Evolutionary conservation across 2,329 filamentous ascomycete species (phyloP), one percentile per base, ranked within the genome.

Genomic region (Sphaerostilbella broomeana): DNA sequence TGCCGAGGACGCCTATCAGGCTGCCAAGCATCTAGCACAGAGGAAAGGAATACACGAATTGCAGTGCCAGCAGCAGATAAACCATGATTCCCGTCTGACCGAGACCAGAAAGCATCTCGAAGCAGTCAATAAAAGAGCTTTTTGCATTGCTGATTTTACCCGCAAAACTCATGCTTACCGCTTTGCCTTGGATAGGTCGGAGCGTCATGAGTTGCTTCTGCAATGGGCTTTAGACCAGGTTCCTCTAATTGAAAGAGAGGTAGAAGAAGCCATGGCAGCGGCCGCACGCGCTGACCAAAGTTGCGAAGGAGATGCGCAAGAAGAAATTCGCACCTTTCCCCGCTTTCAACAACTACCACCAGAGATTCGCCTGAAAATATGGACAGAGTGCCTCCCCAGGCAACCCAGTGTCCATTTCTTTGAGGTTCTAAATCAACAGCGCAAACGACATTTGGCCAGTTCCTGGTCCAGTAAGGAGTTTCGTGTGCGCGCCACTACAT

Each of bases 211-310:
- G 13, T 26, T 48, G 3, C 42, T 55, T 13, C 33, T 55, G 18
- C 20, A 25, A 12, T 55, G 52, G 52, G 33, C 41, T 5, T 24
- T 37, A 11, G 33, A 51, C 19, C 50, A 54, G 21, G 24, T 48
- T 16, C 37, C 46, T 4, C 11, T 48, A 18, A 46, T 55, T 4
- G 42, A 49, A 33, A 15, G 37, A 10, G 45, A 54, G 25, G 31
- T 47, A 3, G 43, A 39, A 12, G 20, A 24, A 4, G n/a, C 20
- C 12, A 4, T 47, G 21, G 28, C 39, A 11, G 27, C 27, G 9
- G 27, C 10, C 12, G 27, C 7, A 30, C 8, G 11, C 20, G 18
- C 3, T 16, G 11, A 18, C 4, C 15, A 15, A 5, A 9, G 20
- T 13, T 21, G 19, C 3, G 26, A 28, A n/a, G 19, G 12, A 22